phyloP scores from a whole-genome alignment of 106 monocot species.

The Acanthochlamys bracteata region DNA sequence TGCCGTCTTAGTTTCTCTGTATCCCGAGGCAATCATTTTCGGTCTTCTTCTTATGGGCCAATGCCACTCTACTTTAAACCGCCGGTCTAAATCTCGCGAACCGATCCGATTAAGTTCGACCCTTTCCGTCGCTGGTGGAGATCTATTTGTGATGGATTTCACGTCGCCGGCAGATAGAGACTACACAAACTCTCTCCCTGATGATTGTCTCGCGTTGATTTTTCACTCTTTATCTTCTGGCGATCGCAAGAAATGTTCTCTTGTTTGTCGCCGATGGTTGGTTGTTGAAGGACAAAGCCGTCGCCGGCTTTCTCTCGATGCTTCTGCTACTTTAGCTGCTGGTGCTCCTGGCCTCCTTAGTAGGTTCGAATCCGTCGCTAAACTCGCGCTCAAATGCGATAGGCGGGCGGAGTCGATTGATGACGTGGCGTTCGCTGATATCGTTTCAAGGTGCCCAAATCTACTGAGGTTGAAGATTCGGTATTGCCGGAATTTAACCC shows the following conservation, averaged over 20 bases:
- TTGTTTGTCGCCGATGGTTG: slow-evolving; percentile 75
- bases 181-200: slow-evolving; percentile 44
- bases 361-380: slow-evolving; percentile 51
- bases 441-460: slow-evolving; percentile 36
- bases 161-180: slow-evolving; percentile 20
- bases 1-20: no score
- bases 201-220: slow-evolving; percentile 70
- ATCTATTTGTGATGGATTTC: not conserved
- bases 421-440: slow-evolving; percentile 45
- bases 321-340: slow-evolving; percentile 35
- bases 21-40: not conserved
- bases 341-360: slow-evolving; percentile 28
- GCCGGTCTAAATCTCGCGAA: not conserved
- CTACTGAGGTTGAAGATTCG: slow-evolving; percentile 71
- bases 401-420: slow-evolving; percentile 55
- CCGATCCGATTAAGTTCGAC: not conserved
- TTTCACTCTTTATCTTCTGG: slow-evolving; percentile 45
- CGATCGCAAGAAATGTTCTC: slow-evolving; percentile 78
- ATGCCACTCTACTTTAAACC: not conserved
- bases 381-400: slow-evolving; percentile 66
- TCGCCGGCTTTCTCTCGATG: slow-evolving; percentile 58
- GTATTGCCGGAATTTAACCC: slow-evolving; percentile 53
- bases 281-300: slow-evolving; percentile 55
- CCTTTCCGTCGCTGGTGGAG: not conserved
- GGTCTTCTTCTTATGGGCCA: not conserved